These are phyloP conservation scores for Scytalidium sp. DNA, from an alignment of 2,329 filamentous ascomycete species.

Conservation along the genomic window DNA sequence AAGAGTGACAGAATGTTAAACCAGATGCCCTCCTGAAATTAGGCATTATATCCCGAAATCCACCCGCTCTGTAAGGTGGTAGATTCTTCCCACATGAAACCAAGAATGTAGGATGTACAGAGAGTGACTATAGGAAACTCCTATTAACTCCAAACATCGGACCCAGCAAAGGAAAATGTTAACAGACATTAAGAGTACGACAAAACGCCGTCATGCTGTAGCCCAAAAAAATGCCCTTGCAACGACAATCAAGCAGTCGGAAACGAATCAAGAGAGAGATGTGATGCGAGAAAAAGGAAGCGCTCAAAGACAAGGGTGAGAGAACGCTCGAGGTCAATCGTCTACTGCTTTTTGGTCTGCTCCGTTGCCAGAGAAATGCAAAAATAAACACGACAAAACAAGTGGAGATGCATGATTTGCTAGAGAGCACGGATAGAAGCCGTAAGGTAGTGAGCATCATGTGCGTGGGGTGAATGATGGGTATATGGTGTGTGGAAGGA, in stretches of 20 bases:
- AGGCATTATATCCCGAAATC: neutral
- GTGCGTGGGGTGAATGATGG: neutral
- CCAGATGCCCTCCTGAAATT: neutral
- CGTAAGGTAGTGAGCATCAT: neutral
- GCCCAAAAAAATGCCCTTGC: neutral
- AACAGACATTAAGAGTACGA: neutral
- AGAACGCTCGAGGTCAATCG: neutral
- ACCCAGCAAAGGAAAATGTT: neutral
- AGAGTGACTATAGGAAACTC: neutral
- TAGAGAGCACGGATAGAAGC: neutral
- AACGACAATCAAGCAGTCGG: neutral
- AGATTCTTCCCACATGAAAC: too few species aligned
- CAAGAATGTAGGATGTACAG: neutral
- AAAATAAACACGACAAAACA: neutral
- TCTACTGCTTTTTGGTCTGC: neutral
- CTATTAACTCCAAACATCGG: neutral
- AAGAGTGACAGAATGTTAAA: neutral
- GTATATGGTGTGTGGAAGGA: neutral
- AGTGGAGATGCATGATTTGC: neutral
- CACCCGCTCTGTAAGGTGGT: too few species aligned
- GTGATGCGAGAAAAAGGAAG: neutral
- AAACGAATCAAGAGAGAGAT: neutral
- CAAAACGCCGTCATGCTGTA: neutral
- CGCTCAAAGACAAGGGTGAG: neutral
- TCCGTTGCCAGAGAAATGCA: neutral